These are phyloP conservation scores for Conticribra guillardii DNA, from an alignment of 108 stramenopile species.

Conservation along the genomic window DNA sequence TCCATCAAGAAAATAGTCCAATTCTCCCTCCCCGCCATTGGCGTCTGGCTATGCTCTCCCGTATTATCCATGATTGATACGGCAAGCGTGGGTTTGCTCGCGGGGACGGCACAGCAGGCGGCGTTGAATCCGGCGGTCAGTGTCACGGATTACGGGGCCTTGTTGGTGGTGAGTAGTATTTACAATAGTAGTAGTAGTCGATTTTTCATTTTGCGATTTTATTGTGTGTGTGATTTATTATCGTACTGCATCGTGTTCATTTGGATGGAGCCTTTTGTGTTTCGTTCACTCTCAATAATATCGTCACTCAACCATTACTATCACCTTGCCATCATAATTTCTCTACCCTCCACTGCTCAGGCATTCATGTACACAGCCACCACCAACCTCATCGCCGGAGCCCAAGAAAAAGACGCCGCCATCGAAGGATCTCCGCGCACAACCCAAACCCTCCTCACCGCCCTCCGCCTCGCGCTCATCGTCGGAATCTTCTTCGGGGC, in stretches of 20 bases:
- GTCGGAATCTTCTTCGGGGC: constrained; percentile 68
- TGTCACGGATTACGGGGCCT: constrained; percentile 76
- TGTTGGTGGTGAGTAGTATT: constrained; percentile 79
- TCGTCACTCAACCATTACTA: too few species aligned
- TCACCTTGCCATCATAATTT: too few species aligned
- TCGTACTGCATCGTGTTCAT: too few species aligned
- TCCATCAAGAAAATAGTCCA: constrained; percentile 65
- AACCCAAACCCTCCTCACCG: constrained; percentile 59
- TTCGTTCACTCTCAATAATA: too few species aligned
- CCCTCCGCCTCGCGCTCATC: constrained; percentile 68
- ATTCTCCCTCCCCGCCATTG: constrained; percentile 86
- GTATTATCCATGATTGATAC: constrained; percentile 86
- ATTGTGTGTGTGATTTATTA: background rate
- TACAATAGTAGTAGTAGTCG: too few species aligned
- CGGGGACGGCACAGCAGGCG: constrained; percentile 84
- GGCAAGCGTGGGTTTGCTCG: constrained; percentile 72
- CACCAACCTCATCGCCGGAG: constrained; percentile 81
- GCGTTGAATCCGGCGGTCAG: constrained; percentile 83
- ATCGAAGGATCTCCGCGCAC: constrained; percentile 39
- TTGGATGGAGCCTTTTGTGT: too few species aligned
- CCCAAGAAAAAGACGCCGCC: constrained; percentile 58
- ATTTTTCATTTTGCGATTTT: background rate
- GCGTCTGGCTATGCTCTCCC: constrained; percentile 84
- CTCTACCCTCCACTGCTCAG: background rate
- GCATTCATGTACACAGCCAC: constrained; percentile 87